A percentile compares a stretch with the other conserved stretches of the same genome.
These are phyloP conservation scores for Mallotus japonicus DNA, from an alignment of 441 rosid genomes.

Conservation along the genomic window DNA sequence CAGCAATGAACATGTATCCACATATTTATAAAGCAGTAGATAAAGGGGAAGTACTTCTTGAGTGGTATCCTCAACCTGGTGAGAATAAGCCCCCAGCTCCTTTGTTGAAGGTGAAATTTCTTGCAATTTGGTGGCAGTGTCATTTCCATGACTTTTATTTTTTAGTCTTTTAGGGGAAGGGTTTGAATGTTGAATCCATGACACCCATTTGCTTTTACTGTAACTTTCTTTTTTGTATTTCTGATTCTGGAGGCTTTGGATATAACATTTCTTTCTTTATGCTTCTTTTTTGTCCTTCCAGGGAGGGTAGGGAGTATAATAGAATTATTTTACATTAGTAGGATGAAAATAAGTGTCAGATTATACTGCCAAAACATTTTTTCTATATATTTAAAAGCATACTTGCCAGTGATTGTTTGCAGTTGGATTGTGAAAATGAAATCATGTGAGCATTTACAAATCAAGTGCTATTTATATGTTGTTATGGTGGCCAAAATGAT, in stretches of 20 bases:
- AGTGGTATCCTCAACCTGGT: slow-evolving; percentile 94
- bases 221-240: background rate
- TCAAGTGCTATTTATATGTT: too few species aligned
- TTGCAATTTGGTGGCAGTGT: slow-evolving; percentile 1
- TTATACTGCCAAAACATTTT: slow-evolving; percentile 3
- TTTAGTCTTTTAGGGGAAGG: background rate
- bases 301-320: background rate
- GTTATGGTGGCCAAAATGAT: too few species aligned
- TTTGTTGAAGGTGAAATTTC: slow-evolving; percentile 64
- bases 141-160: background rate
- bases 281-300: background rate
- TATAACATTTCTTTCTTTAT: background rate
- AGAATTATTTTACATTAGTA: background rate
- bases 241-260: background rate
- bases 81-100: slow-evolving; percentile 96
- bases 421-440: background rate
- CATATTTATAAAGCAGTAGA: slow-evolving; percentile 84
- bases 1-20: slow-evolving; percentile 97
- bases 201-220: background rate
- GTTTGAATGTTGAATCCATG: background rate
- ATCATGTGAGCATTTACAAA: background rate
- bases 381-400: background rate
- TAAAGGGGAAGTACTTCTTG: slow-evolving; percentile 74
- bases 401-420: background rate
- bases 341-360: background rate